Percentiles rank a stretch among this genome's conserved stretches.
Conservation (phyloP, 495 filamentous ascomycete genomes). For the Articulospora tetracladia region DNA sequence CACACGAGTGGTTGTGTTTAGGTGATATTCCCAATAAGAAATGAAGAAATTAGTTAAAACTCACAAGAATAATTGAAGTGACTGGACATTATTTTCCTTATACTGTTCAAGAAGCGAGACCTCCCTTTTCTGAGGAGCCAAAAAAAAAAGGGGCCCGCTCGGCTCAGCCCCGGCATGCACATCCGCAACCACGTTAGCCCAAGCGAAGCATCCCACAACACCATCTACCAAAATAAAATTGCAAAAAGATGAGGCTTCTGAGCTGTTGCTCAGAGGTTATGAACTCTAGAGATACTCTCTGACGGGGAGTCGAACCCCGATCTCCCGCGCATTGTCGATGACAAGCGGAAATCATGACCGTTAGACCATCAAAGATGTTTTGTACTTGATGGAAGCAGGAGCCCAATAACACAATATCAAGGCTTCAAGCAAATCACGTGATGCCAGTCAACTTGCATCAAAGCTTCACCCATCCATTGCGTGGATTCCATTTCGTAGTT, state of each 20-base stretch:
- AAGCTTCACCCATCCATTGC: no score
- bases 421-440: no score
- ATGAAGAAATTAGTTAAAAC: no score
- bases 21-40: no score
- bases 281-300: constrained; percentile 20
- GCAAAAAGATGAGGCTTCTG: constrained; percentile 2
- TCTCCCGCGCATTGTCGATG: constrained; percentile 27
- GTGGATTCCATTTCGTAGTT: no score
- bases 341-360: constrained; percentile 43
- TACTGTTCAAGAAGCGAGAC: no score
- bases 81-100: no score
- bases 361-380: constrained; percentile 34
- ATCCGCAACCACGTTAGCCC: background rate
- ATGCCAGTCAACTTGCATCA: no score
- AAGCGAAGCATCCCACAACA: background rate
- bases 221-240: background rate
- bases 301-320: constrained; percentile 27
- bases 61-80: no score
- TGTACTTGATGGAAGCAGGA: background rate
- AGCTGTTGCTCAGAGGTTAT: constrained; percentile 14
- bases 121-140: no score
- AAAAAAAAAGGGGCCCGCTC: background rate
- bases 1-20: no score
- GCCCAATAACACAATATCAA: no score
- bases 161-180: background rate